Evolutionary conservation across 192 early-diverging fungal species (phyloP), one percentile per base, ranked within the genome.

Genomic region (Coemansia sp.): DNA sequence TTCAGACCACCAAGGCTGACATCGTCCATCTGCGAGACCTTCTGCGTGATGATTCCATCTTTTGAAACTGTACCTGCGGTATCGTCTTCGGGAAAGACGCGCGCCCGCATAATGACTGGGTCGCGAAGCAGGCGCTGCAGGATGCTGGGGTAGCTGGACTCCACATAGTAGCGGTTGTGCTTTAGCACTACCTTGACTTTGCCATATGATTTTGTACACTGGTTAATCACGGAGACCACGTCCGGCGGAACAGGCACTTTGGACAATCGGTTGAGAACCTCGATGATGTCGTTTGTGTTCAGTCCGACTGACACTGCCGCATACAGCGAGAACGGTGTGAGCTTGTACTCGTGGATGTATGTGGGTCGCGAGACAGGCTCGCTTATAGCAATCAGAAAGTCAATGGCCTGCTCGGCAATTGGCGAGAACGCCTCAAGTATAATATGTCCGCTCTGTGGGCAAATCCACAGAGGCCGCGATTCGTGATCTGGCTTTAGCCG

Each of bases 261-360:
- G 61, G 90, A 95, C 7, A 99, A 83, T 53, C 92, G 88, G 66
- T 92, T 88, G 56, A 99, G 77, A 4, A 94, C 94, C 27, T 90
- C 87, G 46, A 99, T 92, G 54, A 99, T 99, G 68, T 89, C 88
- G 53, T 90, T 91, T 7, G 92, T 93, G 52, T 93, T 88, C 46
- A 99, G 84, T 1, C 97, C 97, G 1, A 98, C 95, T 31, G 94
- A 95, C 5, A 99, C 95, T n/a, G 95, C 96, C 17, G 97, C 97
- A 71, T 98, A 95, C 4, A 99, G 85, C 24, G 93, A 95, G 68
- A 95, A 97, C 21, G 93, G 87, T 0, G 97, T 97, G 51, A 99
- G 74, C 68, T 91, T 88, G 83, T 98, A 99, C 79, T 99, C 97
- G 64, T 76, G 81, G 36, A 68, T 68, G 56, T 72, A 61, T 50